A percentile compares a stretch with the other conserved stretches of the same genome.
phyloP scores from a whole-genome alignment of 106 monocot genomes.

The Hemerocallis citrina region DNA sequence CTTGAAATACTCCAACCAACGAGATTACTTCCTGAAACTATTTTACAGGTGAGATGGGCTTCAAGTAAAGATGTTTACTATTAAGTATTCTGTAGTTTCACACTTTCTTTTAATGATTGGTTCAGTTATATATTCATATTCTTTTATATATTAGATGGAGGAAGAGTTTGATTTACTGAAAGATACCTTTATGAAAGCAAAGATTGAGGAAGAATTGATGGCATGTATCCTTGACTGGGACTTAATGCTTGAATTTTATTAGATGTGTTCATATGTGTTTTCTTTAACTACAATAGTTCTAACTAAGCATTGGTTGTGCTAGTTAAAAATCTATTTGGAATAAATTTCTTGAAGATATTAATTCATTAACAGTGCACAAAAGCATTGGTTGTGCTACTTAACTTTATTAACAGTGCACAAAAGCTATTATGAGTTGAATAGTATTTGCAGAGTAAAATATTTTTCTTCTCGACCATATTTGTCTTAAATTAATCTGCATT shows the following conservation, averaged over 20 bases:
- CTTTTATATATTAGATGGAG: slow-evolving; percentile 66
- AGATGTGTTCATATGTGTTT: slow-evolving; percentile 4
- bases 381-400: no score
- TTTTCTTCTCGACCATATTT: no score
- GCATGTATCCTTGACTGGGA: slow-evolving; percentile 70
- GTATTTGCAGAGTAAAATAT: no score
- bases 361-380: no score
- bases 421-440: no score
- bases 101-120: no score
- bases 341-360: no score
- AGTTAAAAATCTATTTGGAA: no score
- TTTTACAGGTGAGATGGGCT: slow-evolving; percentile 39
- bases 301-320: slow-evolving; percentile 84
- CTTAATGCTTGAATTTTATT: no score
- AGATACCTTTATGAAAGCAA: slow-evolving; percentile 31
- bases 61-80: background rate
- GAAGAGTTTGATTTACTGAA: slow-evolving; percentile 65
- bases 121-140: background rate
- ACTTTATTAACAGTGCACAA: no score
- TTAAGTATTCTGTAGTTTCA: slow-evolving; percentile 3
- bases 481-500: no score
- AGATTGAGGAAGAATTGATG: slow-evolving; percentile 38
- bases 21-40: slow-evolving; percentile 31
- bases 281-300: slow-evolving; percentile 76
- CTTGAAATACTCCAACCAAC: slow-evolving; percentile 89